Evolutionary conservation across 164 flowering plant species (phyloP), one percentile per base, ranked within the genome.

Genomic region (Kalanchoe fedtschenkoi): DNA sequence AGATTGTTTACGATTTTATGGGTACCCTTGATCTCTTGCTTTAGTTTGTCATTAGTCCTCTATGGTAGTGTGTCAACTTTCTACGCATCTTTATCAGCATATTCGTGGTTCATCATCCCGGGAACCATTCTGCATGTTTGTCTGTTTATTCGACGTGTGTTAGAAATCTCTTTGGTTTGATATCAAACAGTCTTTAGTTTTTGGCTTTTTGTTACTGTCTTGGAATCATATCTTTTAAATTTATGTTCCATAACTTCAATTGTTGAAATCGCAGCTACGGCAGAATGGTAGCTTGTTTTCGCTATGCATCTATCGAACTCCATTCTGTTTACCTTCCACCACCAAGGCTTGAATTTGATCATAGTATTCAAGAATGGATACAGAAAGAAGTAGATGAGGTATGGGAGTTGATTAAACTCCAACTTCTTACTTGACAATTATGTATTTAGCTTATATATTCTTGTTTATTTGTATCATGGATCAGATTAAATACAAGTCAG

Each of bases 1-100:
- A 72, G 99, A 95, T 73, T 95, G 99, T 75, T 93, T 95, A 70
- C 83, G 99, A n/a, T 95, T 95, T 69, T 95, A 91, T 76, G 99
- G 99, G 99, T 90, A 87, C 21, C 51, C 42, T 14, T 37, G 56
- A 38, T 29, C 43, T 62, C 55, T 43, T 5, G 61, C 33, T 7
- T 44, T 38, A 43, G 29, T 60, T 34, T 30, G 24, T 42, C 17
- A 10, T 33, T 10, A 14, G 5, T 15, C 24, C 30, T 35, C 24
- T 5, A 21, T 64, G 7, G 1, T 21, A 19, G 28, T 15, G 11
- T 51, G 21, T 29, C 56, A 6, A 2, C 2, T 30, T 56, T 56
- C 34, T 34, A 6, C 30, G 38, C 41, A 11, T 58, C 34, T 58
- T 33, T 32, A 21, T 32, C 29, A 34, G 28, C 34, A 6, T 19